Evolutionary conservation across 2,329 filamentous ascomycete species (phyloP).

Genomic region (Achaetomium macrosporum): DNA sequence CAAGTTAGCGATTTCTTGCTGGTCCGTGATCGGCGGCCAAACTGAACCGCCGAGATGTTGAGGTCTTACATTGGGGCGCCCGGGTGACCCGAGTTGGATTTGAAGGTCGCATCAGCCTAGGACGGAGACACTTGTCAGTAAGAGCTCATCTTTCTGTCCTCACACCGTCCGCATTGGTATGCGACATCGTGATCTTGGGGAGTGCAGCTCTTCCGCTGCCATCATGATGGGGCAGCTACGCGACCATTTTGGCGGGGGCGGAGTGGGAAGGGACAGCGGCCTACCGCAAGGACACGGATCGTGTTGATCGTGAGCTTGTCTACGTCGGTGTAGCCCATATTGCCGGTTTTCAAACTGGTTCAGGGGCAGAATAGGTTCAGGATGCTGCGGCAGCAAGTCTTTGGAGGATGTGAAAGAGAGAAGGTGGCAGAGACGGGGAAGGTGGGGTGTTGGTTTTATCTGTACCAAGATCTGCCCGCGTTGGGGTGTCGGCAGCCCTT

Average conservation of each 20-base stretch:
- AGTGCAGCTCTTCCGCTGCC: background rate
- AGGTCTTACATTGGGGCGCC: conserved; percentile 82
- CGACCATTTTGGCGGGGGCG: conserved; percentile 23
- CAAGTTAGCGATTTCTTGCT: conserved; percentile 29
- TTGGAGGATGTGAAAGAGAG: conserved; percentile 17
- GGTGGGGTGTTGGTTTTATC: conserved; percentile 26
- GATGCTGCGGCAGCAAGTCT: conserved; percentile 5
- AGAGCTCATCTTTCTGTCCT: conserved; percentile 13
- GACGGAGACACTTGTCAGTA: conserved; percentile 19
- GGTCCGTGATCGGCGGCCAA: conserved; percentile 14
- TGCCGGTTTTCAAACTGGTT: conserved; percentile 34
- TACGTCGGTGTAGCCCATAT: conserved; percentile 82
- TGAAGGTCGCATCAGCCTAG: conserved; percentile 93
- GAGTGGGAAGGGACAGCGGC: conserved; percentile 36
- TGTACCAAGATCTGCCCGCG: conserved; percentile 8
- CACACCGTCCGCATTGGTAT: background rate
- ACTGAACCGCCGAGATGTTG: background rate
- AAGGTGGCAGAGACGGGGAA: conserved; percentile 18
- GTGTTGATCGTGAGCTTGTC: conserved; percentile 96
- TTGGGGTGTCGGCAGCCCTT: conserved; percentile 18
- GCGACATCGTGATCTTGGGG: background rate
- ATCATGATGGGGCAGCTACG: conserved; percentile 14
- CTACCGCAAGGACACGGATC: conserved; percentile 91
- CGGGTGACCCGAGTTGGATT: conserved; percentile 96
- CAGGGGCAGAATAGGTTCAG: conserved; percentile 7